Evolutionary conservation across 2,329 filamentous ascomycete species (phyloP).

Genomic region (Xylariaceae sp.): DNA sequence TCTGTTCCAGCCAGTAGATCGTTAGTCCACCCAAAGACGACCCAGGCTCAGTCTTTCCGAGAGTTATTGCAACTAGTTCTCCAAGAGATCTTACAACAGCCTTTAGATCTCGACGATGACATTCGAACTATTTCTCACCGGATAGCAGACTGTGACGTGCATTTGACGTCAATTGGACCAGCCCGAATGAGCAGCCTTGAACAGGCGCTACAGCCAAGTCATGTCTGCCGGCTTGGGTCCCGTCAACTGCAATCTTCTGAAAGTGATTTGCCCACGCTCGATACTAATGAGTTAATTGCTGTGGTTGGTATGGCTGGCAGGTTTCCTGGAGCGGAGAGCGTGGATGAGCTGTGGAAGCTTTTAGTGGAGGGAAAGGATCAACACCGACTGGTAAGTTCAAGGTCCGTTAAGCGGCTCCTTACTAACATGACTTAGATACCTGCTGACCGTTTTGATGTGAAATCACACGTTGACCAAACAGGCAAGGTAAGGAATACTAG

Average conservation of each 20-base stretch:
- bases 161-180: conserved; percentile 6
- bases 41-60: conserved; percentile 1
- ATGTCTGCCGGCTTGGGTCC: conserved; percentile 1
- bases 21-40: not conserved
- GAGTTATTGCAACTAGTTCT: conserved; percentile 1
- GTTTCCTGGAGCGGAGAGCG: conserved; percentile 2
- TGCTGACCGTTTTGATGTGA: conserved; percentile 15
- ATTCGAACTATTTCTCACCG: not conserved
- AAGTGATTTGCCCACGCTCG: not conserved
- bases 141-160: not conserved
- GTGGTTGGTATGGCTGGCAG: conserved; percentile 5
- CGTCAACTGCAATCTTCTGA: conserved; percentile 1
- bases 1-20: not conserved
- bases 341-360: conserved; percentile 3
- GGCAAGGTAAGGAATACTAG: conserved; percentile 23
- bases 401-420: conserved; percentile 8
- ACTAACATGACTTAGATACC: conserved; percentile 25
- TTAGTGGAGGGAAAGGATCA: conserved; percentile 7
- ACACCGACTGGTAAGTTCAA: conserved; percentile 26
- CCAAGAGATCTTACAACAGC: not conserved
- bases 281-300: not conserved
- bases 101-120: conserved; percentile 1
- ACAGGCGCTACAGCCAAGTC: not conserved
- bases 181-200: conserved; percentile 6
- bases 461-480: conserved; percentile 27